Evolutionary conservation across 495 filamentous ascomycete genomes (phyloP).

Genomic region (Immersiella caudata): DNA sequence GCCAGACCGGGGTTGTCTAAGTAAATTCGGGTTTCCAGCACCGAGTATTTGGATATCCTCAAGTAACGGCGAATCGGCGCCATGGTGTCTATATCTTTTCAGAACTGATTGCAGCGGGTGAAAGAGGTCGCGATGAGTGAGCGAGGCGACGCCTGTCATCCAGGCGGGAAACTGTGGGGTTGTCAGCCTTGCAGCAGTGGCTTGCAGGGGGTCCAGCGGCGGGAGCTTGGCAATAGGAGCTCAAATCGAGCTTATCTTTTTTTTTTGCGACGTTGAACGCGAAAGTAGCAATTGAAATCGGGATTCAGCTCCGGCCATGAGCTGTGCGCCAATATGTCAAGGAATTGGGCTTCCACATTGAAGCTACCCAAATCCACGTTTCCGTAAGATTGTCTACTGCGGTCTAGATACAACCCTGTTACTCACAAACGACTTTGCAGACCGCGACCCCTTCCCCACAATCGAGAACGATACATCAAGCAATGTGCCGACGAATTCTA

Average conservation of each 20-base stretch:
- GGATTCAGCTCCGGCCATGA: conserved; percentile 20
- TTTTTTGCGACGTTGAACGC: conserved; percentile 16
- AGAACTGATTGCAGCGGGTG: neutral
- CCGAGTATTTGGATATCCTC: conserved; percentile 82
- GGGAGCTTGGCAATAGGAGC: conserved; percentile 16
- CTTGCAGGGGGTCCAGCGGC: conserved; percentile 19
- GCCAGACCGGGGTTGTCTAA: conserved; percentile 83
- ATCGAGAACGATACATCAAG: conserved; percentile 64
- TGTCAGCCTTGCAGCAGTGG: conserved; percentile 30
- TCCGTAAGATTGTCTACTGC: conserved; percentile 40
- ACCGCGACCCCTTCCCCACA: conserved; percentile 50
- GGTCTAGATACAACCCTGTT: neutral
- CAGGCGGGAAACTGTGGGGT: neutral
- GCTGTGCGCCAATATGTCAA: conserved; percentile 45
- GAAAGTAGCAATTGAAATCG: neutral
- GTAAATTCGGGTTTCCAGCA: conserved; percentile 93
- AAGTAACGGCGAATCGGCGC: conserved; percentile 82
- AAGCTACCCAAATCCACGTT: conserved; percentile 54
- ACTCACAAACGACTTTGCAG: conserved; percentile 24
- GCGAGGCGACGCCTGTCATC: conserved; percentile 2
- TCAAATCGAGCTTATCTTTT: neutral
- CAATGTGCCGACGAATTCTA: conserved; percentile 88
- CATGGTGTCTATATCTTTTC: conserved; percentile 52
- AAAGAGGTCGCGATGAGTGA: neutral
- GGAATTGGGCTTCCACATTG: conserved; percentile 52